Base-by-base conservation (phyloP, 495 filamentous ascomycete genomes). In the Cladorrhinum samala region DNA sequence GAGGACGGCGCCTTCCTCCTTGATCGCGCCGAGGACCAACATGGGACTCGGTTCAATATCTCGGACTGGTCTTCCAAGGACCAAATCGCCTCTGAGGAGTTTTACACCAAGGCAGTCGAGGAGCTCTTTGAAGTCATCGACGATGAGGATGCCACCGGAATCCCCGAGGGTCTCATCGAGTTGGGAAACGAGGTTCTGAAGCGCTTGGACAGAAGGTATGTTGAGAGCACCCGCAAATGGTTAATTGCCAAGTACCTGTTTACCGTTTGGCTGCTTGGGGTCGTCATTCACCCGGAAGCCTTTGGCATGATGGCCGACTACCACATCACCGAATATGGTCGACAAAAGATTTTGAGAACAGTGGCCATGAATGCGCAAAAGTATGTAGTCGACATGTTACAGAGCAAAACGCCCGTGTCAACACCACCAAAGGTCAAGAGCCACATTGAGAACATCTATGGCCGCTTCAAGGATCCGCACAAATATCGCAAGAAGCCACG, bases 201-300 rank as follows among this genome's bases (percentile, higher is more conserved):
- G 53, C 91, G 88, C 63, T 70, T 97, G 53, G 82, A 88, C 56
- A 79, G 77, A 47, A 85, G 86, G 54, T 81, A 75, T 50, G 83
- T 86, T 56, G 81, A 83, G 52, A 81, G 78, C 52, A 88, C 88
- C 37, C 77, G 85, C 53, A 81, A 81, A 59, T 92, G 89, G 72
- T 77, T 96, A 52, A 83, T 95, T 56, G 82, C 84, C 46, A 90
- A 91, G 63, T 98, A 91, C 86, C 85, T 95, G 58, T 96, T 96
- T 64, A 85, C 88, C 25, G 85, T 84, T 40, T 96, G 89, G 70
- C 75, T 98, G 27, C 79, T 86, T 38, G 86, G 87, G 57, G 87
- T 89, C 43, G 79, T 98, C 57, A 87, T 89, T 44, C 87, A 91
- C 62, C 93, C 93, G 2, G 93, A 98, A 81, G 84, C 81, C 23